These are phyloP conservation scores for Delitschia confertaspora DNA, from an alignment of 495 filamentous ascomycete species.

Conservation along the genomic window DNA sequence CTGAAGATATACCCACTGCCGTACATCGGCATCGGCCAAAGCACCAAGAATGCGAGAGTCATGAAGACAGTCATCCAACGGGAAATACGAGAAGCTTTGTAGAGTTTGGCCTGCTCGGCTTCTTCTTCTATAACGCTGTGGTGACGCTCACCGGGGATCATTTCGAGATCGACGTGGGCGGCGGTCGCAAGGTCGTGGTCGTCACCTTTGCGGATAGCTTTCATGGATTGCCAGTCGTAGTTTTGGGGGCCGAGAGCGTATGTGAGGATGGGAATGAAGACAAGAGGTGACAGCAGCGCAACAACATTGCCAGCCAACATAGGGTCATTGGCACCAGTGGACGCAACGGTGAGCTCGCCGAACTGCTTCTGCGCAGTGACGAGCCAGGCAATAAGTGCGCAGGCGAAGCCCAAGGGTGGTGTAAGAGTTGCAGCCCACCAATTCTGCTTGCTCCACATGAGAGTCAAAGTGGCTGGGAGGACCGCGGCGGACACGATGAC, in stretches of 20 bases:
- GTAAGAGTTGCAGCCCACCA: slow-evolving; percentile 66
- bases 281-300: slow-evolving; percentile 67
- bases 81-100: slow-evolving; percentile 67
- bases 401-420: slow-evolving; percentile 67
- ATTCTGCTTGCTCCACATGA: slow-evolving; percentile 79
- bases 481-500: slow-evolving; percentile 84
- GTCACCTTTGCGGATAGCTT: slow-evolving; percentile 70
- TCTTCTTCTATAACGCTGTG: slow-evolving; percentile 39
- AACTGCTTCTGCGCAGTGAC: slow-evolving; percentile 76
- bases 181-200: slow-evolving; percentile 65
- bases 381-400: slow-evolving; percentile 79
- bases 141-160: slow-evolving; percentile 48
- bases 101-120: slow-evolving; percentile 57
- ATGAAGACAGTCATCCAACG: slow-evolving; percentile 66
- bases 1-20: slow-evolving; percentile 79
- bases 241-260: slow-evolving; percentile 64
- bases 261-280: slow-evolving; percentile 75
- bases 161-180: slow-evolving; percentile 63
- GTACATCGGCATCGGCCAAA: slow-evolving; percentile 97
- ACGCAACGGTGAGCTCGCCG: slow-evolving; percentile 61
- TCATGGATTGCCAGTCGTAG: slow-evolving; percentile 88
- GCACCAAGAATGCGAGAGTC: slow-evolving; percentile 66
- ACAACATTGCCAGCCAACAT: slow-evolving; percentile 84
- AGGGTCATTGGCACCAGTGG: slow-evolving; percentile 74
- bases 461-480: slow-evolving; percentile 68